These are phyloP conservation scores for Cylindrotheca fusiformis DNA, from an alignment of 108 stramenopile species.

Conservation along the genomic window DNA sequence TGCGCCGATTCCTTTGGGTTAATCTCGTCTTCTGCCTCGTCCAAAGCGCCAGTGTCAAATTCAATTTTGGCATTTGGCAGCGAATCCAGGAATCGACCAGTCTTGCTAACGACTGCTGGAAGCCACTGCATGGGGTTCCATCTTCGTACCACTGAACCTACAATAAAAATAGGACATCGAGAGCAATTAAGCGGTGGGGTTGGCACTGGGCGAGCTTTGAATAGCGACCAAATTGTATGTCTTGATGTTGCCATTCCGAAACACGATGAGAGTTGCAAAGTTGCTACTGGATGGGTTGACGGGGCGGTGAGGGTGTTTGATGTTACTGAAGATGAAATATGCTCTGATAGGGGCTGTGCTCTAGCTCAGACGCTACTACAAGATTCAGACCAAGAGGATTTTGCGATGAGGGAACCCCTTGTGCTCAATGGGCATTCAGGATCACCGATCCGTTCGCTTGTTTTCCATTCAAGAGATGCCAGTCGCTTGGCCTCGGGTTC, in stretches of 20 bases:
- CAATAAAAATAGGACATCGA: conserved; percentile 61
- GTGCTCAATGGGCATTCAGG: conserved; percentile 79
- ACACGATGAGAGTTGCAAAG: conserved; percentile 22
- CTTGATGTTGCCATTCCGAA: conserved; percentile 37
- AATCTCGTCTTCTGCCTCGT: conserved; percentile 48
- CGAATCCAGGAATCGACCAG: conserved; percentile 14
- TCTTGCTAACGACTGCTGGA: conserved; percentile 63
- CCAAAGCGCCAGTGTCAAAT: conserved; percentile 64
- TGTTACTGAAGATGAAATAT: conserved; percentile 29
- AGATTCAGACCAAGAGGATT: conserved; percentile 39
- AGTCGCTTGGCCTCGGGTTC: conserved; percentile 75
- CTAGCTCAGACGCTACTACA: conserved; percentile 53
- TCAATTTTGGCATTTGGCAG: conserved; percentile 51
- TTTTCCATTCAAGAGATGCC: conserved; percentile 43
- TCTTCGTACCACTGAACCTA: conserved; percentile 46
- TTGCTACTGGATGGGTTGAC: conserved; percentile 88
- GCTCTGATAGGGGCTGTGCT: conserved; percentile 29
- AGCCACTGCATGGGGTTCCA: conserved; percentile 68
- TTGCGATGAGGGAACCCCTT: conserved; percentile 65
- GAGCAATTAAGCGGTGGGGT: conserved; percentile 61
- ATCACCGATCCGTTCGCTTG: conserved; percentile 63
- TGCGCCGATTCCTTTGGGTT: conserved; percentile 86
- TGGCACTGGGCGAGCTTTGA: conserved; percentile 77
- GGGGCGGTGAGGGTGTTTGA: conserved; percentile 78
- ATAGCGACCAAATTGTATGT: conserved; percentile 67